Conservation (phyloP, 371 early-diverging fungal genomes). For the Parasitella parasitica region DNA sequence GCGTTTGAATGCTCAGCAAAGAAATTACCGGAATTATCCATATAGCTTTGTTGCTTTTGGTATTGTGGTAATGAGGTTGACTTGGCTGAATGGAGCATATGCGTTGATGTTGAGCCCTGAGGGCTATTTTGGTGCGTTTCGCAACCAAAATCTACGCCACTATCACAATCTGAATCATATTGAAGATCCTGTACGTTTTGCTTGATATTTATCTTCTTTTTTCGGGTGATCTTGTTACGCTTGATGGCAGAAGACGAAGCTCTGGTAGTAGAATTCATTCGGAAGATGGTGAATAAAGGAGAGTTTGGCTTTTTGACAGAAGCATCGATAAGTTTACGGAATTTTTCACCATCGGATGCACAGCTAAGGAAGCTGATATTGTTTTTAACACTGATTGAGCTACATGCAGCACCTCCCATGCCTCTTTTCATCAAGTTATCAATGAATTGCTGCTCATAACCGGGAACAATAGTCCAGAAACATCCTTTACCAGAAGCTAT, state of each 20-base stretch:
- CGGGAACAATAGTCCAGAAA: conserved; percentile 83
- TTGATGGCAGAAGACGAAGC: background rate
- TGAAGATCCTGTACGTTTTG: background rate
- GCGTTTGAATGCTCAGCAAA: background rate
- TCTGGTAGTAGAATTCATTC: conserved; percentile 12
- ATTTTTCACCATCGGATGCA: background rate
- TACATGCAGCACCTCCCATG: background rate
- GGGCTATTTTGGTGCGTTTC: background rate
- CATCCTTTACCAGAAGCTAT: conserved; percentile 90
- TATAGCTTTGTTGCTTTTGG: background rate
- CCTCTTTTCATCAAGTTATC: conserved; percentile 30
- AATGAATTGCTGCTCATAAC: conserved; percentile 42
- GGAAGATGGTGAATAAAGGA: conserved; percentile 20
- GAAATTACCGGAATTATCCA: background rate
- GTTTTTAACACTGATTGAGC: background rate
- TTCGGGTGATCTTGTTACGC: background rate
- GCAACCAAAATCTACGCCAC: conserved; percentile 16
- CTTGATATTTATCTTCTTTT: background rate
- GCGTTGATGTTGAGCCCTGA: background rate
- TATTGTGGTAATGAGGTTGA: background rate
- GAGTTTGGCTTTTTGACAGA: background rate
- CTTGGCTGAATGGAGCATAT: background rate
- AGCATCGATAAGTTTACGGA: background rate
- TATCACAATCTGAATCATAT: conserved; percentile 26
- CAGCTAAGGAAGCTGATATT: background rate